Evolutionary conservation across 805 yeast genomes (phyloP).

Genomic region (Candida incommunis): DNA sequence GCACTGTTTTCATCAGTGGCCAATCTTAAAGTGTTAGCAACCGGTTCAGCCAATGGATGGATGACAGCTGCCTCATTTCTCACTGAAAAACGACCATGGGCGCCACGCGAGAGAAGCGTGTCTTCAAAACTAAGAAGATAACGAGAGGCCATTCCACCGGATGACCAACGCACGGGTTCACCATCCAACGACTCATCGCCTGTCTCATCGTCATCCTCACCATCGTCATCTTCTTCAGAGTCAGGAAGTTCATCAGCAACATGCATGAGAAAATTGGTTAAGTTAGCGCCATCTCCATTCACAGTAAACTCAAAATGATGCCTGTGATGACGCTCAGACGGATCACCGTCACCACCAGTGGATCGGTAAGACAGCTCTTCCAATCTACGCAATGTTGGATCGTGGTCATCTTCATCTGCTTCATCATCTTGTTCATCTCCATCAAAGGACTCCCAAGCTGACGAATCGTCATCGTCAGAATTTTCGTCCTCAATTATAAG

Average conservation of each 20-base stretch:
- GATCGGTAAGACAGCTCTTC: constrained; percentile 4
- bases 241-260: neutral
- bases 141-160: neutral
- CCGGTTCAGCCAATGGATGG: neutral
- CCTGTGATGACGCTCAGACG: neutral
- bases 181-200: neutral
- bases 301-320: neutral
- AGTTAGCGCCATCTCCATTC: neutral
- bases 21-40: neutral
- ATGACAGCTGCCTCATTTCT: neutral
- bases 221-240: constrained; percentile 9
- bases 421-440: constrained; percentile 11
- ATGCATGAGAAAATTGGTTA: neutral
- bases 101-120: neutral
- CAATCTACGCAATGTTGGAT: neutral
- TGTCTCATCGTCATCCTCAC: constrained; percentile 16
- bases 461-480: constrained; percentile 10
- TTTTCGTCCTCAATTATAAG: constrained; percentile 5
- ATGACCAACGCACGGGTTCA: neutral
- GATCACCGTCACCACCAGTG: neutral
- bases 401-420: constrained; percentile 12
- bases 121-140: neutral
- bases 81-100: neutral
- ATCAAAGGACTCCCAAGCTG: constrained; percentile 5
- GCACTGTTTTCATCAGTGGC: neutral